Percentiles rank a stretch among this genome's conserved stretches.
Evolutionary conservation across 352 stramenopile species (phyloP).

Genomic region (Phytophthora crassamura): DNA sequence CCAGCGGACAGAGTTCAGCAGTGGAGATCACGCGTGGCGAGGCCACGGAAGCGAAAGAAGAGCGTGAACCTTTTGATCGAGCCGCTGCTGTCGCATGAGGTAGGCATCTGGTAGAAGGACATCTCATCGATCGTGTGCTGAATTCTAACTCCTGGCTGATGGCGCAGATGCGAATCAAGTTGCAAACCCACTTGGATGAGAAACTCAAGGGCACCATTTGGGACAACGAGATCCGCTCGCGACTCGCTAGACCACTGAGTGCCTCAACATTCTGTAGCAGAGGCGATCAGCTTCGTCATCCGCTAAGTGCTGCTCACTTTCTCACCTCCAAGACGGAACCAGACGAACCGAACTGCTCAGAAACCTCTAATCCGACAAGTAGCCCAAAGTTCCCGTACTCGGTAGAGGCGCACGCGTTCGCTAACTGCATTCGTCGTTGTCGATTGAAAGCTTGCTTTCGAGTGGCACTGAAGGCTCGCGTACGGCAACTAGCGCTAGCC

Average conservation of each 20-base stretch:
- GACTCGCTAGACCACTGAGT: constrained; percentile 55
- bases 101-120: neutral
- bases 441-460: constrained; percentile 35
- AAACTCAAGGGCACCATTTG: constrained; percentile 60
- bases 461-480: constrained; percentile 26
- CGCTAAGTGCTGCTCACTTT: constrained; percentile 39
- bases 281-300: constrained; percentile 49
- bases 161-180: constrained; percentile 44
- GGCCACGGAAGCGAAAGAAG: constrained; percentile 11
- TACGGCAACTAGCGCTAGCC: constrained; percentile 34
- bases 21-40: constrained; percentile 14
- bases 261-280: constrained; percentile 53
- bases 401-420: constrained; percentile 37
- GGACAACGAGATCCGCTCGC: constrained; percentile 62
- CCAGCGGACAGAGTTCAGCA: neutral
- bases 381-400: constrained; percentile 46
- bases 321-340: neutral
- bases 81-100: constrained; percentile 37
- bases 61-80: constrained; percentile 14
- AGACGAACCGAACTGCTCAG: neutral
- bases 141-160: neutral
- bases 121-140: neutral
- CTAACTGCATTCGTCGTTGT: constrained; percentile 33
- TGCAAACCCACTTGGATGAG: constrained; percentile 44
- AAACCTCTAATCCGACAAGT: neutral